Percentiles rank a stretch among this genome's conserved stretches.
Evolutionary conservation across 1,284 basidiomycete genomes (phyloP).

Genomic region (Neonothopanus nambi): DNA sequence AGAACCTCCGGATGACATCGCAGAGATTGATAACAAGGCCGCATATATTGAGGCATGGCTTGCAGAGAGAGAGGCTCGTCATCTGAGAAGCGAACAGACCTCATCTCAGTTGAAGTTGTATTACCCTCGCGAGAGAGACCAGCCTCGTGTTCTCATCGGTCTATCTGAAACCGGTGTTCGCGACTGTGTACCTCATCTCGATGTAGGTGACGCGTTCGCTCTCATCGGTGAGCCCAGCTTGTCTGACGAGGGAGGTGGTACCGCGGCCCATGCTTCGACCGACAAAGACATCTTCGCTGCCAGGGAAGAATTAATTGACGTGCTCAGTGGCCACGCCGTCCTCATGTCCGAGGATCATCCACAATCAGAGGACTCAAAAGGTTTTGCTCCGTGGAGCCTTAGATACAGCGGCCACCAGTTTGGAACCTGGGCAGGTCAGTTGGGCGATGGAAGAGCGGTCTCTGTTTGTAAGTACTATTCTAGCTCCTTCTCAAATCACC

Average conservation of each 20-base stretch:
- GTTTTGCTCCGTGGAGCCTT: slow-evolving; percentile 86
- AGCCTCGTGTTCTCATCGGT: slow-evolving; percentile 67
- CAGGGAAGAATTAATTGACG: slow-evolving; percentile 74
- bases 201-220: slow-evolving; percentile 81
- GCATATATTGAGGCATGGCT: slow-evolving; percentile 76
- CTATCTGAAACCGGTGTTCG: slow-evolving; percentile 65
- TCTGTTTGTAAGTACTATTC: slow-evolving; percentile 65
- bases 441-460: slow-evolving; percentile 94
- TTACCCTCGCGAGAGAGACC: slow-evolving; percentile 53
- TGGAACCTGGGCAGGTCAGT: slow-evolving; percentile 92
- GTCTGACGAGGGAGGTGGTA: slow-evolving; percentile 29
- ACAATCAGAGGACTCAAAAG: slow-evolving; percentile 35
- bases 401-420: slow-evolving; percentile 94
- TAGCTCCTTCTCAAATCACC: slow-evolving; percentile 11
- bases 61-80: slow-evolving; percentile 57
- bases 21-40: slow-evolving; percentile 50
- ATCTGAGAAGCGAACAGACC: slow-evolving; percentile 28
- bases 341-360: slow-evolving; percentile 51
- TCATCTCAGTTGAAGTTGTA: slow-evolving; percentile 41
- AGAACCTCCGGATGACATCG: slow-evolving; percentile 45
- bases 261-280: slow-evolving; percentile 30
- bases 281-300: slow-evolving; percentile 40
- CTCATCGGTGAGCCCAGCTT: slow-evolving; percentile 59
- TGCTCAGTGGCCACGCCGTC: slow-evolving; percentile 78
- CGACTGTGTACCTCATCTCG: slow-evolving; percentile 84